Percentiles rank a stretch among this genome's conserved stretches.
phyloP scores from a whole-genome alignment of 768 basidiomycete species.

The Vararia minispora region DNA sequence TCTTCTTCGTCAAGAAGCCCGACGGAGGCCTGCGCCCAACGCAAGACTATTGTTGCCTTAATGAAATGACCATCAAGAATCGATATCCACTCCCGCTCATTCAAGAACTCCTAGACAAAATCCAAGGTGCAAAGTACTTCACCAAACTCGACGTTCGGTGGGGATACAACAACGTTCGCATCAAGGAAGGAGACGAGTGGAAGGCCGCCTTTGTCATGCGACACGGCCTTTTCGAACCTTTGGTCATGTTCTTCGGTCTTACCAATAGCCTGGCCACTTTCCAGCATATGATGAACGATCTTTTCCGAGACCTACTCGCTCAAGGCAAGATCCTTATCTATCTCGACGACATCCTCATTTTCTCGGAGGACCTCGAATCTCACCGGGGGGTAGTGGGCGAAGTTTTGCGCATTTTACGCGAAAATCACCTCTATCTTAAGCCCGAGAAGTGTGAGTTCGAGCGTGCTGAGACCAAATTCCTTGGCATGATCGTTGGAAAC shows the following conservation, averaged over 20 bases:
- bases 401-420: not conserved
- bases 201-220: conserved; percentile 29
- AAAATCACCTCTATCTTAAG: not conserved
- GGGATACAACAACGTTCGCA: conserved; percentile 24
- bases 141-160: conserved; percentile 19
- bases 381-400: not conserved
- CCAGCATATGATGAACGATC: conserved; percentile 22
- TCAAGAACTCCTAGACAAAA: conserved; percentile 19
- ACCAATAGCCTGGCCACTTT: conserved; percentile 29
- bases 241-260: conserved; percentile 28
- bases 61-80: conserved; percentile 24
- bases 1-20: too few relatives aligned
- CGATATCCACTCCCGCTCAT: conserved; percentile 24
- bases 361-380: not conserved
- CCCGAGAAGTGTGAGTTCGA: conserved; percentile 16
- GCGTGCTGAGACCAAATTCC: conserved; percentile 15
- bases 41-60: conserved; percentile 21
- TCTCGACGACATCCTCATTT: conserved; percentile 10
- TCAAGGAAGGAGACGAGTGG: conserved; percentile 30
- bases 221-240: conserved; percentile 27
- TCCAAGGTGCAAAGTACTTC: conserved; percentile 15
- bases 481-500: conserved; percentile 23
- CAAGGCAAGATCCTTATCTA: conserved; percentile 15
- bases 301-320: not conserved
- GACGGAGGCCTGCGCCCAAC: too few relatives aligned